Evolutionary conservation across 2,329 filamentous ascomycete genomes (phyloP).

Genomic region (Endothia cerciana): DNA sequence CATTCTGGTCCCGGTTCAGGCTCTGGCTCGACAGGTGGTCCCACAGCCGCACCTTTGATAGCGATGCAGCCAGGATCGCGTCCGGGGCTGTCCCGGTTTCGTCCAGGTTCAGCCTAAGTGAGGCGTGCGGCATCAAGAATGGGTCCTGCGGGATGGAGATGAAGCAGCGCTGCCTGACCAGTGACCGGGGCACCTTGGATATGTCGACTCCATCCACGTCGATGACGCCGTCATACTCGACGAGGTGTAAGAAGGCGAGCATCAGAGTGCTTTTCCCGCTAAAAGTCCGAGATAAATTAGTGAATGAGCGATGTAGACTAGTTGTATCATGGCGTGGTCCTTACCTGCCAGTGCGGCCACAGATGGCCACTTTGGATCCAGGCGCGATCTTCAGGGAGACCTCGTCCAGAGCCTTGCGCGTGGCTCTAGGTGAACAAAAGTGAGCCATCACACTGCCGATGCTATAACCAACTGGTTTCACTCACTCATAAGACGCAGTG

Average conservation of each 20-base stretch:
- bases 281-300: constrained; percentile 23
- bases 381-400: constrained; percentile 38
- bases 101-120: constrained; percentile 52
- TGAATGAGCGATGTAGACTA: not conserved
- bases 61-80: constrained; percentile 43
- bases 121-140: constrained; percentile 44
- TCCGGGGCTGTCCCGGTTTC: constrained; percentile 42
- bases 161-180: constrained; percentile 47
- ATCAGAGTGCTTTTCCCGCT: constrained; percentile 49
- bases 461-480: constrained; percentile 9
- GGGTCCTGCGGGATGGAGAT: constrained; percentile 51
- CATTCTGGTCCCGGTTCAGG: constrained; percentile 27
- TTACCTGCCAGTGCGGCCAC: constrained; percentile 55
- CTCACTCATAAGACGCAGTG: constrained; percentile 37
- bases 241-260: constrained; percentile 51
- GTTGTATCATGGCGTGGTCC: constrained; percentile 31
- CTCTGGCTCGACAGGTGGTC: constrained; percentile 16
- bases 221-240: constrained; percentile 48
- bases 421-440: not conserved
- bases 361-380: constrained; percentile 55
- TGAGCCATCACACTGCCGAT: constrained; percentile 24
- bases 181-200: constrained; percentile 44
- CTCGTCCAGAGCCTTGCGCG: constrained; percentile 32
- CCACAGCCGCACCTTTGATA: constrained; percentile 40
- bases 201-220: constrained; percentile 53